A percentile compares a stretch with the other conserved stretches of the same genome.
phyloP scores from a whole-genome alignment of 495 filamentous ascomycete genomes.

The Talaromyces trachyspermus region DNA sequence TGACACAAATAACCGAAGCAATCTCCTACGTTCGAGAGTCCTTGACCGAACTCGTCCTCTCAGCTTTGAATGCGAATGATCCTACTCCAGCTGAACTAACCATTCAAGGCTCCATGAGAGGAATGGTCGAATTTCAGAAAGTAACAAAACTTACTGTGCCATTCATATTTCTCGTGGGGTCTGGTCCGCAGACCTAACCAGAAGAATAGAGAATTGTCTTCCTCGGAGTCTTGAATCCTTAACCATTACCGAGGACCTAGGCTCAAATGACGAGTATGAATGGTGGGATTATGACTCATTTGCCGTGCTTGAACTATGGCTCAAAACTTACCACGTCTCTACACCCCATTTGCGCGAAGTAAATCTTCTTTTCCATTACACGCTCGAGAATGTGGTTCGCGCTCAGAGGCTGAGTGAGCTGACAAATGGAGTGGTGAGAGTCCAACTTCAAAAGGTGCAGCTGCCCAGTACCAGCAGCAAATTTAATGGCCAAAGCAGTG shows the following conservation, averaged over 20 bases:
- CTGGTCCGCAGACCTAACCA: conserved; percentile 7
- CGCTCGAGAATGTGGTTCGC: not conserved
- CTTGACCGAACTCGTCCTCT: conserved; percentile 13
- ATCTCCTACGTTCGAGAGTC: conserved; percentile 13
- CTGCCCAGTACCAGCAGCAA: not conserved
- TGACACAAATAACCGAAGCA: conserved; percentile 10
- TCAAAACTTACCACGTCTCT: conserved; percentile 10
- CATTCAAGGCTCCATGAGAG: conserved; percentile 12
- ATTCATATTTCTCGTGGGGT: conserved; percentile 12
- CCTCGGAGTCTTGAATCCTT: conserved; percentile 11
- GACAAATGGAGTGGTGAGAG: conserved; percentile 2
- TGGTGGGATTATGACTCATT: conserved; percentile 9
- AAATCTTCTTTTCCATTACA: not conserved
- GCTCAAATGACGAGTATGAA: conserved; percentile 6
- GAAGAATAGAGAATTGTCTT: conserved; percentile 11
- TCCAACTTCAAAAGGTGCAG: not conserved
- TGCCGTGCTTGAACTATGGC: conserved; percentile 10
- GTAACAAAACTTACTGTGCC: conserved; percentile 13
- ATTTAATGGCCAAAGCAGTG: not conserved
- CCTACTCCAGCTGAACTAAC: conserved; percentile 3
- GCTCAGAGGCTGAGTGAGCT: conserved; percentile 4
- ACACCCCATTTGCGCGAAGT: conserved; percentile 11
- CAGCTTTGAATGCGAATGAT: conserved; percentile 4
- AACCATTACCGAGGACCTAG: conserved; percentile 14
- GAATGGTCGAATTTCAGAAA: conserved; percentile 7